Evolutionary conservation across 2,329 filamentous ascomycete species (phyloP), one percentile per base, ranked within the genome.

Genomic region (Rhynchosporium agropyri): DNA sequence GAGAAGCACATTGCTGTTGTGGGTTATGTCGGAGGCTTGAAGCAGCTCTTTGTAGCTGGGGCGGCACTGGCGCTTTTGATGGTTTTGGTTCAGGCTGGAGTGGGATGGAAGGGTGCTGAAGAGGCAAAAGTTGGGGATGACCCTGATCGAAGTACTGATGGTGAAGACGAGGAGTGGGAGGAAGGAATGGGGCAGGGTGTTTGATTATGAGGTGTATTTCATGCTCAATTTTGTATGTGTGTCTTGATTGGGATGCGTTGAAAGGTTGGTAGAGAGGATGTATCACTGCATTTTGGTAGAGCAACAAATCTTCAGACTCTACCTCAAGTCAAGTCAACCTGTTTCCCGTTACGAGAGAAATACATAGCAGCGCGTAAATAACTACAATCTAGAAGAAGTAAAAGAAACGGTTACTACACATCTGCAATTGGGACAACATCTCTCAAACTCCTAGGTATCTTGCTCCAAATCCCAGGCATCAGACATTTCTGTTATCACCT

Each of bases 21-120:
- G 12, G 80, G 80, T 1, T 89, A 88, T 69, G 78, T 82, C 60
- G 75, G 77, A n/a, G 83, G 81, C 0, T 68, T 87, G 26, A 80
- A 77, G 57, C 77, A 77, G 6, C 72, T 88, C 48, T 86, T 85
- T 66, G 63, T 85, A 31, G 79, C 78, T 4, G 83, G 79, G 0
- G 79, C 80, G 15, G 79, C 74, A 0, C 68, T 87, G 55, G 80
- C 81, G 1, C 62, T 82, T 12, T 55, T 78, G 2, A 81, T 83
- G 66, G 75, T 81, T 1, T 66, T 81, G 2, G 73, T 85, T 15
- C 85, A 88, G 69, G 84, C 84, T 4, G 79, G 80, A 0, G 84
- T 84, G 1, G 85, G 85, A 2, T 87, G 84, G 84, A 79, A 71
- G 26, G 73, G 75, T 13, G 26, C 68, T 40, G 70, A 72, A 54